These are phyloP conservation scores for Colletotrichum plurivorum DNA, from an alignment of 2,329 filamentous ascomycete genomes.

Conservation along the genomic window DNA sequence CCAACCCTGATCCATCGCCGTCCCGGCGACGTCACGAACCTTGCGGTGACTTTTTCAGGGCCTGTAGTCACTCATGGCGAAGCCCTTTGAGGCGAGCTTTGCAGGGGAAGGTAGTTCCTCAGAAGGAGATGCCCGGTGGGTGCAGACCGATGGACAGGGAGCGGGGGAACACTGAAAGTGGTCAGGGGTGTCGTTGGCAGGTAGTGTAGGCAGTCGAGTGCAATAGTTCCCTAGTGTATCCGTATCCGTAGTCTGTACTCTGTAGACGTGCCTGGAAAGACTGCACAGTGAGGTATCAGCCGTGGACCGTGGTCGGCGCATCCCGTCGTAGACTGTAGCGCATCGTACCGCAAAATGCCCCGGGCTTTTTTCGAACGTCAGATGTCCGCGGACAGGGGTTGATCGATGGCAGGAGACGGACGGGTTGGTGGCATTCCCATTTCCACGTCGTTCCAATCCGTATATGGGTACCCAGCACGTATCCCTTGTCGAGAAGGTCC, in stretches of 20 bases:
- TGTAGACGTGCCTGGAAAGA: no score
- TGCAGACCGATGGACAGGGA: constrained; percentile 1
- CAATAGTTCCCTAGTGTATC: no score
- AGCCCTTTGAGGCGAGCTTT: no score
- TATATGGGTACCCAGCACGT: neutral
- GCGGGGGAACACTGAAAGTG: constrained; percentile 1
- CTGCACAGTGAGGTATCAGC: neutral
- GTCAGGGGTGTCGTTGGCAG: constrained; percentile 11
- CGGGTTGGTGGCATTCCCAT: neutral
- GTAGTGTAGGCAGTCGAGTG: no score
- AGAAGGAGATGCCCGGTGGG: constrained; percentile 5
- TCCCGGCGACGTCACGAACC: constrained; percentile 3
- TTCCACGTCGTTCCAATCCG: constrained; percentile 1
- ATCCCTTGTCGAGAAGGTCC: constrained; percentile 14
- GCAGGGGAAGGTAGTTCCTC: neutral
- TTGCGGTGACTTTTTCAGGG: constrained; percentile 1
- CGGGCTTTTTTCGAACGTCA: constrained; percentile 26
- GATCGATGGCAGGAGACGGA: constrained; percentile 7
- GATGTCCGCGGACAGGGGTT: constrained; percentile 24
- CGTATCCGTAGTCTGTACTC: no score
- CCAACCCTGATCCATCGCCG: constrained; percentile 12
- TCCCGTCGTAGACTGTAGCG: neutral
- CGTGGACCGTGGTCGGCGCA: neutral
- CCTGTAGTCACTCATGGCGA: neutral
- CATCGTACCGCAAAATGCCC: constrained; percentile 9